A percentile compares a stretch with the other conserved stretches of the same genome.
Evolutionary conservation across 2,329 filamentous ascomycete genomes (phyloP).

Genomic region (Hawksworthiomyces lignivorus): DNA sequence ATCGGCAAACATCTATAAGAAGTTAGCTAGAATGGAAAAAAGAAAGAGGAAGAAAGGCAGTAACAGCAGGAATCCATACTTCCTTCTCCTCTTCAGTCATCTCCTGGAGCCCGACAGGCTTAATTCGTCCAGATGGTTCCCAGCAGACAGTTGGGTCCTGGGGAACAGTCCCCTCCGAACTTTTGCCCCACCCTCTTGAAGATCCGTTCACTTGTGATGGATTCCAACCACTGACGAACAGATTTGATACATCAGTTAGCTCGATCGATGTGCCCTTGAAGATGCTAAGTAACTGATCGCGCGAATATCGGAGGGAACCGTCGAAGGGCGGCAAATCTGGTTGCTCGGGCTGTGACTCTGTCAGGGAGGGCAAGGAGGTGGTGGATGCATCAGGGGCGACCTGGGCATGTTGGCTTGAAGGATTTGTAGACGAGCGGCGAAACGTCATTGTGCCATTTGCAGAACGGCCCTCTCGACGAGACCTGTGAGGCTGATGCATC

Average conservation of each 20-base stretch:
- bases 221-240: slow-evolving; percentile 74
- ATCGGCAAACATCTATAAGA: slow-evolving; percentile 64
- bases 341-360: slow-evolving; percentile 23
- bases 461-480: slow-evolving; percentile 49
- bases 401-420: slow-evolving; percentile 28
- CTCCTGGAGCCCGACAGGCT: slow-evolving; percentile 65
- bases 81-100: slow-evolving; percentile 58
- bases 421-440: slow-evolving; percentile 54
- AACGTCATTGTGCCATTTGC: slow-evolving; percentile 58
- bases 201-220: slow-evolving; percentile 62
- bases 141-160: slow-evolving; percentile 89
- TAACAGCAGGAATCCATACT: too few species aligned
- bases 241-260: slow-evolving; percentile 48
- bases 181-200: slow-evolving; percentile 68
- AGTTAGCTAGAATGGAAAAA: not conserved
- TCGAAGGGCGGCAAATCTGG: slow-evolving; percentile 34
- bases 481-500: slow-evolving; percentile 32
- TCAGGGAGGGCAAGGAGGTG: slow-evolving; percentile 16
- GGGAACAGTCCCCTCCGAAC: slow-evolving; percentile 62
- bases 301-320: slow-evolving; percentile 59
- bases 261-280: slow-evolving; percentile 47
- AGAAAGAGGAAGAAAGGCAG: slow-evolving; percentile 6
- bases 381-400: slow-evolving; percentile 12
- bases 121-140: slow-evolving; percentile 63
- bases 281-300: slow-evolving; percentile 70